A percentile compares a stretch with the other conserved stretches of the same genome.
These are phyloP conservation scores for Daldinia loculata DNA, from an alignment of 495 filamentous ascomycete genomes.

Conservation along the genomic window DNA sequence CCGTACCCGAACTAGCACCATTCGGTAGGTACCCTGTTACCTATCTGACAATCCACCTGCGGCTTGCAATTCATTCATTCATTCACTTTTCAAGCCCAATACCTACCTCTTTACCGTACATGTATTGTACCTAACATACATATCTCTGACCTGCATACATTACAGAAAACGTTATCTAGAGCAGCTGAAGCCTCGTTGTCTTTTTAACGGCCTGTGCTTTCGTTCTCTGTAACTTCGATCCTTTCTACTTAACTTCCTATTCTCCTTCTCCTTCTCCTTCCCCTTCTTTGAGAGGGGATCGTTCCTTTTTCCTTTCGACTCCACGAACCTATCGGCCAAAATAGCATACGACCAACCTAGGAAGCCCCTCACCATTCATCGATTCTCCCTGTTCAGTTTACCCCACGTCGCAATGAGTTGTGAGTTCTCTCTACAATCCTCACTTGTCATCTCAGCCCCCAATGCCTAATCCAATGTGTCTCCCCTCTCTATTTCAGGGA, in stretches of 20 bases:
- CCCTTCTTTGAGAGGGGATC: constrained; percentile 8
- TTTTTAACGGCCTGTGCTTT: constrained; percentile 2
- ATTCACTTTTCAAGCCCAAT: constrained; percentile 21
- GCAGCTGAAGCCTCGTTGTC: constrained; percentile 13
- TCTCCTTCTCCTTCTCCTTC: neutral
- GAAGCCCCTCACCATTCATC: constrained; percentile 21
- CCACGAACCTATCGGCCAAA: constrained; percentile 8
- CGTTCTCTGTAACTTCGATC: neutral
- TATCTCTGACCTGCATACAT: neutral
- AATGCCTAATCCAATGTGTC: neutral
- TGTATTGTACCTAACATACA: constrained; percentile 6
- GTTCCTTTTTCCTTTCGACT: constrained; percentile 8
- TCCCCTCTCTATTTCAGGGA: constrained; percentile 16
- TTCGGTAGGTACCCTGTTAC: neutral
- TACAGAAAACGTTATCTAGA: constrained; percentile 2
- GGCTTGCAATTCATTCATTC: neutral
- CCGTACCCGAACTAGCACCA: neutral
- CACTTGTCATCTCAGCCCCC: constrained; percentile 11
- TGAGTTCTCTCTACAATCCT: constrained; percentile 36
- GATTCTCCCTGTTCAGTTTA: constrained; percentile 24
- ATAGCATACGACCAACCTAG: constrained; percentile 3
- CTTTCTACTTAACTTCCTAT: neutral
- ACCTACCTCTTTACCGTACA: neutral
- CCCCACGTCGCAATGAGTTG: constrained; percentile 50
- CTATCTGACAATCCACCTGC: constrained; percentile 1